A percentile compares a stretch with the other conserved stretches of the same genome.
Conservation (phyloP, 108 stramenopile genomes). For the Skeletonema grethae region DNA sequence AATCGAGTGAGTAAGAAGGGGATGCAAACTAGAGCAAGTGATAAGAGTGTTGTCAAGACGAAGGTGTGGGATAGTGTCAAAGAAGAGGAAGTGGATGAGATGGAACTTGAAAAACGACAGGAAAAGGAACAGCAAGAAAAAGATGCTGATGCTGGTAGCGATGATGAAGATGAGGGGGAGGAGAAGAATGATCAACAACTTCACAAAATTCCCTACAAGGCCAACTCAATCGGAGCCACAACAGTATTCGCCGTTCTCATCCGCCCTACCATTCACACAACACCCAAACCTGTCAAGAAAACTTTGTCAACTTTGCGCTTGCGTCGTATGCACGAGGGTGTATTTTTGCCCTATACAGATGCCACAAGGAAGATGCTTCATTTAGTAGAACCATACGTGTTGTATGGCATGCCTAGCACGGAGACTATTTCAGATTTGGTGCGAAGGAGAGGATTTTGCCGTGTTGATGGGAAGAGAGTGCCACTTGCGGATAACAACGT, state of each 20-base stretch:
- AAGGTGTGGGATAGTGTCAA: conserved; percentile 52
- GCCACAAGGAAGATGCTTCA: conserved; percentile 64
- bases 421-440: conserved; percentile 80
- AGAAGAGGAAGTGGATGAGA: conserved; percentile 46
- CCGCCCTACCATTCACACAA: conserved; percentile 55
- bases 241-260: conserved; percentile 81
- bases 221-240: conserved; percentile 74
- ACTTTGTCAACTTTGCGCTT: conserved; percentile 63
- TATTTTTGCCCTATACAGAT: conserved; percentile 74
- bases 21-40: conserved; percentile 83
- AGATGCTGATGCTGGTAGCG: conserved; percentile 20
- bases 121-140: conserved; percentile 22
- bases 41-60: conserved; percentile 53
- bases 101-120: conserved; percentile 30
- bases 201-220: conserved; percentile 59
- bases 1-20: conserved; percentile 81
- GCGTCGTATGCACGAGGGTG: conserved; percentile 69
- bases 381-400: conserved; percentile 83
- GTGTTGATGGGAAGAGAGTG: conserved; percentile 68
- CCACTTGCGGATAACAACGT: conserved; percentile 85
- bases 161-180: conserved; percentile 24
- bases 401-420: conserved; percentile 75
- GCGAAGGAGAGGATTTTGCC: conserved; percentile 68
- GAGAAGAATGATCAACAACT: conserved; percentile 12
- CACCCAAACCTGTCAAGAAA: conserved; percentile 53